A percentile compares a stretch with the other conserved stretches of the same genome.
phyloP scores from a whole-genome alignment of 306 rosid species.

The Cucurbita moschata region DNA sequence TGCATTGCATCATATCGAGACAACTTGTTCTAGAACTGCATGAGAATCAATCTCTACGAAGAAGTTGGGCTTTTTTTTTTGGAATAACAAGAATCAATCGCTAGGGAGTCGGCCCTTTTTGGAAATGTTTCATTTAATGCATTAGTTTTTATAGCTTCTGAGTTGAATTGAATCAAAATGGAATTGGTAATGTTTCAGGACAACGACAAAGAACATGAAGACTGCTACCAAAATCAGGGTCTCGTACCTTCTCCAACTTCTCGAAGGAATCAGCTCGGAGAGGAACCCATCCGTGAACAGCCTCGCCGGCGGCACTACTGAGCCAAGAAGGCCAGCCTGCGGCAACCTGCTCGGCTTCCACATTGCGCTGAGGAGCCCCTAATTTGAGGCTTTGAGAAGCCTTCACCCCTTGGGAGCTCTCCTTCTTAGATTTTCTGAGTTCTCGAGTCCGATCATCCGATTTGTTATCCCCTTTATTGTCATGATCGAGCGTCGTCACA shows the following conservation, averaged over 20 bases:
- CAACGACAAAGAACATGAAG: not conserved
- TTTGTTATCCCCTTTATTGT: constrained; percentile 10
- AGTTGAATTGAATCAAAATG: not conserved
- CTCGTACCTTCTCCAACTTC: constrained; percentile 69
- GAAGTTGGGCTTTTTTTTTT: not conserved
- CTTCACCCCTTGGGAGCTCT: constrained; percentile 19
- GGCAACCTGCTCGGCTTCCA: constrained; percentile 74
- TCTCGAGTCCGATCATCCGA: constrained; percentile 29
- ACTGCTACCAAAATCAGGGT: not conserved
- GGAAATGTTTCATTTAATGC: not conserved
- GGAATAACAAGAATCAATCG: not conserved
- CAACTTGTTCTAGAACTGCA: not conserved
- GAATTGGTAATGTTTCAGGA: not conserved
- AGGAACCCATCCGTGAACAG: constrained; percentile 86
- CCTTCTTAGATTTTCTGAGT: constrained; percentile 26
- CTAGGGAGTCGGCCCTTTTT: not conserved
- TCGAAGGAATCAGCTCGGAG: constrained; percentile 82
- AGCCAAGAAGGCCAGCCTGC: constrained; percentile 99
- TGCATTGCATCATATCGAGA: not conserved
- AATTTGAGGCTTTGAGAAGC: constrained; percentile 33
- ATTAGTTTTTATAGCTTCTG: too few relatives aligned
- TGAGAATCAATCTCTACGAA: not conserved
- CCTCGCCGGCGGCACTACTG: constrained; percentile 60
- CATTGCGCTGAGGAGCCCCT: constrained; percentile 28
- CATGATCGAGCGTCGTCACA: not conserved